Conservation (phyloP, 495 filamentous ascomycete species). For the Glonium stellatum region DNA sequence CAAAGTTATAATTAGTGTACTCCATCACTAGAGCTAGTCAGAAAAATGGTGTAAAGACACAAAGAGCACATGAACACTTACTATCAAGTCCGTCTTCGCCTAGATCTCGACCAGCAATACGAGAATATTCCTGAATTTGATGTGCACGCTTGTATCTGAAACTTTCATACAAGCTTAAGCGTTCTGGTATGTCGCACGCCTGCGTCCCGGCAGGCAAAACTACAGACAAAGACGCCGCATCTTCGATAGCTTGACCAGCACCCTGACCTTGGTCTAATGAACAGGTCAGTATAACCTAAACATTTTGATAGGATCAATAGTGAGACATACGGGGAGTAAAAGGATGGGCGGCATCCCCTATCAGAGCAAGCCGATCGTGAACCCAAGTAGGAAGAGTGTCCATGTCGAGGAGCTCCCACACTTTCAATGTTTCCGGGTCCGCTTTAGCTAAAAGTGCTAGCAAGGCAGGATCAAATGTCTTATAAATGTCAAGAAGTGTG, state of each 20-base stretch:
- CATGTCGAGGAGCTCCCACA: slow-evolving; percentile 57
- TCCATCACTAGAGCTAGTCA: slow-evolving; percentile 36
- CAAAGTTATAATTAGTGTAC: slow-evolving; percentile 51
- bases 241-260: slow-evolving; percentile 43
- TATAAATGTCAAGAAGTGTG: slow-evolving; percentile 45
- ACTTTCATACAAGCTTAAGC: slow-evolving; percentile 49
- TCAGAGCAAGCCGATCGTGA: slow-evolving; percentile 42
- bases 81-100: slow-evolving; percentile 32
- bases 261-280: slow-evolving; percentile 35
- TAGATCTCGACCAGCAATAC: slow-evolving; percentile 40
- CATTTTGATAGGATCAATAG: background rate
- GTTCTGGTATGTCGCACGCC: slow-evolving; percentile 38
- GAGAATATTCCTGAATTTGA: slow-evolving; percentile 50
- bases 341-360: slow-evolving; percentile 61
- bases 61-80: background rate
- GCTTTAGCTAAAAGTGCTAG: slow-evolving; percentile 43
- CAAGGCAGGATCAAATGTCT: slow-evolving; percentile 44
- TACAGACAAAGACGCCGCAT: slow-evolving; percentile 49
- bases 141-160: slow-evolving; percentile 48
- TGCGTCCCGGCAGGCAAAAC: slow-evolving; percentile 44
- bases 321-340: slow-evolving; percentile 41
- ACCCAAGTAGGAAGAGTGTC: slow-evolving; percentile 48
- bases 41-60: background rate
- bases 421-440: slow-evolving; percentile 44
- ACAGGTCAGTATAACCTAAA: slow-evolving; percentile 3